Conservation (phyloP, 2,329 filamentous ascomycete species). For the Venturia oleaginea region DNA sequence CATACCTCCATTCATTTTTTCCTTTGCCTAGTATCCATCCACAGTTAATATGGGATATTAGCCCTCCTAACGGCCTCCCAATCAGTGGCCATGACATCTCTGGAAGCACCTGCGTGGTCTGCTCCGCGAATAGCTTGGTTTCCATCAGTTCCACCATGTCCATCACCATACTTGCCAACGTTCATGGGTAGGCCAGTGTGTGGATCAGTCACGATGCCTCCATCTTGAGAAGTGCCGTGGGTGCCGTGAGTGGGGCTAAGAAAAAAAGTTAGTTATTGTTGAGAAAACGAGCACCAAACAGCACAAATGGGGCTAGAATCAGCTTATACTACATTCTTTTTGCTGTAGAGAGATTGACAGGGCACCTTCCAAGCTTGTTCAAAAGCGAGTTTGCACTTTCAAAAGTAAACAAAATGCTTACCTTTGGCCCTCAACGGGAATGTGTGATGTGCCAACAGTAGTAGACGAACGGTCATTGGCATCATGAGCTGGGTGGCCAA, state of each 20-base stretch:
- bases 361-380: too few relatives aligned
- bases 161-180: constrained; percentile 29
- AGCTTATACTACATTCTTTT: too few relatives aligned
- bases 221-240: constrained; percentile 16
- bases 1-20: not conserved
- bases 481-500: constrained; percentile 19
- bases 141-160: constrained; percentile 30
- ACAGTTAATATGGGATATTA: constrained; percentile 21
- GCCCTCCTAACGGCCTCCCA: constrained; percentile 23
- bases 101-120: not conserved
- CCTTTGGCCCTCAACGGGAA: not conserved
- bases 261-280: not conserved
- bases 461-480: not conserved
- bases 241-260: not conserved
- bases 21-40: not conserved
- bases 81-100: constrained; percentile 14
- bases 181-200: constrained; percentile 34
- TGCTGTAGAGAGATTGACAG: too few relatives aligned
- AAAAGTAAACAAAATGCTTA: not conserved
- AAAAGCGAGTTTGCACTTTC: not conserved
- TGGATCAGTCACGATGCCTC: constrained; percentile 27
- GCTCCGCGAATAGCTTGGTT: constrained; percentile 22
- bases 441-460: not conserved
- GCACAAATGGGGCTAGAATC: too few relatives aligned
- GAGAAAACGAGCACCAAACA: not conserved